Evolutionary conservation across 2,329 filamentous ascomycete species (phyloP).

Genomic region (Plenodomus biglobosus): DNA sequence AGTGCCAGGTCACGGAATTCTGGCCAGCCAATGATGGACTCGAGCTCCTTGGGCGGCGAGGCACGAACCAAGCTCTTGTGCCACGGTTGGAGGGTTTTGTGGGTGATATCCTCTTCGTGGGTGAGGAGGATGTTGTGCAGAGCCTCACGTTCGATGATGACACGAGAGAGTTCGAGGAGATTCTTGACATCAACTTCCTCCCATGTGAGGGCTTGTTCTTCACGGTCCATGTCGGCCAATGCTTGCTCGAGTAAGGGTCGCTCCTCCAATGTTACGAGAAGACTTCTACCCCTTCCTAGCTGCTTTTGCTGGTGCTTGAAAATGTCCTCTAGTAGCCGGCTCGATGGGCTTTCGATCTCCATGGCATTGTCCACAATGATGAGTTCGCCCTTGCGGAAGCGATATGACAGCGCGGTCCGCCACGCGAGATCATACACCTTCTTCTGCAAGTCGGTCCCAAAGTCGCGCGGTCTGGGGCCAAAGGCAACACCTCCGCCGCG

Average conservation of each 20-base stretch:
- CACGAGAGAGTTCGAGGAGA: constrained; percentile 76
- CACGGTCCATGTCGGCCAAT: constrained; percentile 66
- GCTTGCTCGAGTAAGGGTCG: constrained; percentile 63
- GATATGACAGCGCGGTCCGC: constrained; percentile 90
- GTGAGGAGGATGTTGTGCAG: constrained; percentile 68
- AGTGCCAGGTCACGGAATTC: constrained; percentile 31
- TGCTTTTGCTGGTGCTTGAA: constrained; percentile 66
- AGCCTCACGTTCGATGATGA: constrained; percentile 83
- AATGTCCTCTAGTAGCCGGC: constrained; percentile 66
- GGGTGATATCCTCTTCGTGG: constrained; percentile 34
- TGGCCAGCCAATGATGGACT: constrained; percentile 29
- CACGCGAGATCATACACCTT: constrained; percentile 97
- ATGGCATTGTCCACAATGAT: constrained; percentile 79
- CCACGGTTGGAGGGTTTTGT: constrained; percentile 24
- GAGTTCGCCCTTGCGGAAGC: constrained; percentile 84
- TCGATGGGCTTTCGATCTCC: constrained; percentile 66
- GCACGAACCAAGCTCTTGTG: constrained; percentile 22
- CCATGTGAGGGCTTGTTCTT: constrained; percentile 68
- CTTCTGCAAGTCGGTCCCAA: constrained; percentile 75
- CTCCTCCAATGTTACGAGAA: constrained; percentile 34
- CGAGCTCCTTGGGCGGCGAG: constrained; percentile 23
- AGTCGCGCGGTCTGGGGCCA: constrained; percentile 91
- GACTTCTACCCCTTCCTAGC: constrained; percentile 28
- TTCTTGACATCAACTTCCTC: constrained; percentile 96
- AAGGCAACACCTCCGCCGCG: constrained; percentile 84